phyloP scores from a whole-genome alignment of 2,329 filamentous ascomycete species.

The Colletotrichum shisoi region DNA sequence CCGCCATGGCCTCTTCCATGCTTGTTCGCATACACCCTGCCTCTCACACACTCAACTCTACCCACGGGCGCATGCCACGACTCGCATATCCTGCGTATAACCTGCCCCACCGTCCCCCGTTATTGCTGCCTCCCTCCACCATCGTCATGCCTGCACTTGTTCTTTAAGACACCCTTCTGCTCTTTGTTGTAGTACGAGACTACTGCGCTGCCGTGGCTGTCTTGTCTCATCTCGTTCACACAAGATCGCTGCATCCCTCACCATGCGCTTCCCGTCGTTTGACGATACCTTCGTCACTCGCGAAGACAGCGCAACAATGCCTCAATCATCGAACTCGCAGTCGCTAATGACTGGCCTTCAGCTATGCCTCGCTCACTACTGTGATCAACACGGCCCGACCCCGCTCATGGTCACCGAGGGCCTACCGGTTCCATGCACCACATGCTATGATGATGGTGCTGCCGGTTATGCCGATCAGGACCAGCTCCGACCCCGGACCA shows the following conservation, averaged over 20 bases:
- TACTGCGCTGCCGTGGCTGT: not conserved
- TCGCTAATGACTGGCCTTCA: constrained; percentile 52
- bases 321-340: constrained; percentile 30
- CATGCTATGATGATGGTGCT: constrained; percentile 62
- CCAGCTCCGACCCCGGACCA: constrained; percentile 52
- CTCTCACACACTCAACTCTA: constrained; percentile 26
- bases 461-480: constrained; percentile 45
- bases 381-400: constrained; percentile 73
- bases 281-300: constrained; percentile 31
- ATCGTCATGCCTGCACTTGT: constrained; percentile 15
- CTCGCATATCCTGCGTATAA: constrained; percentile 22
- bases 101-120: constrained; percentile 5
- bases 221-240: not conserved
- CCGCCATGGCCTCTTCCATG: constrained; percentile 34
- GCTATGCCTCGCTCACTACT: constrained; percentile 75
- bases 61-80: constrained; percentile 34
- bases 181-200: constrained; percentile 2
- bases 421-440: constrained; percentile 66
- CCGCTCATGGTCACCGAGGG: constrained; percentile 75
- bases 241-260: constrained; percentile 8
- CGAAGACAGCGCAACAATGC: constrained; percentile 25
- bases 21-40: constrained; percentile 14
- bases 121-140: not conserved
- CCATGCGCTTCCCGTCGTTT: constrained; percentile 39
- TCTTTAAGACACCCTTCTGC: constrained; percentile 4